A percentile compares a stretch with the other conserved stretches of the same genome.
Conservation (phyloP, 2,329 filamentous ascomycete species). For the Aureobasidium lini region DNA sequence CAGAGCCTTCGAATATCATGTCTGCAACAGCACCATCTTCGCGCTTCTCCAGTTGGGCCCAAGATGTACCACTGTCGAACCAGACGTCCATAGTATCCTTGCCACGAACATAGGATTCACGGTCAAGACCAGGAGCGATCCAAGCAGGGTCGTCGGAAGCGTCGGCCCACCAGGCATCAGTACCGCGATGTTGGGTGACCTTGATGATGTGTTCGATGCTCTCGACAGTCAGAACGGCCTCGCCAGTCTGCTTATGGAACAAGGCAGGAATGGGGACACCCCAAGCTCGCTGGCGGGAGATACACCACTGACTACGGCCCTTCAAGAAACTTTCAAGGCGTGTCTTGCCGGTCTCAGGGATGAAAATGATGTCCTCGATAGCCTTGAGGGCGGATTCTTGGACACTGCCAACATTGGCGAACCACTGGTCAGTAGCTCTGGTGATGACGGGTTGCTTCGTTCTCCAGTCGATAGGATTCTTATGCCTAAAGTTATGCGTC, state of each 20-base stretch:
- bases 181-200: slow-evolving; percentile 67
- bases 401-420: slow-evolving; percentile 81
- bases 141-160: slow-evolving; percentile 65
- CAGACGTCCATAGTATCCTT: slow-evolving; percentile 98
- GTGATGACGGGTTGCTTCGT: slow-evolving; percentile 89
- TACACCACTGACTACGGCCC: slow-evolving; percentile 92
- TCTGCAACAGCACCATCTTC: slow-evolving; percentile 53
- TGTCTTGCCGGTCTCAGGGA: slow-evolving; percentile 65
- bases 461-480: slow-evolving; percentile 97
- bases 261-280: slow-evolving; percentile 92
- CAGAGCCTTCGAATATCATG: slow-evolving; percentile 86
- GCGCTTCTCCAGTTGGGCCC: slow-evolving; percentile 50
- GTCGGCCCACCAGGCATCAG: slow-evolving; percentile 95
- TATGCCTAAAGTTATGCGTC: slow-evolving; percentile 69
- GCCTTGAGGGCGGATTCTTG: slow-evolving; percentile 65
- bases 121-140: slow-evolving; percentile 58
- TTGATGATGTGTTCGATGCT: slow-evolving; percentile 79
- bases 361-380: slow-evolving; percentile 65
- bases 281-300: slow-evolving; percentile 92
- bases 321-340: slow-evolving; percentile 80
- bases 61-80: slow-evolving; percentile 97
- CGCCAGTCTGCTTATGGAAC: slow-evolving; percentile 54
- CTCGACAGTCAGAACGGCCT: slow-evolving; percentile 70
- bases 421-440: slow-evolving; percentile 94
- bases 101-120: slow-evolving; percentile 60